phyloP scores from a whole-genome alignment of 176 grass and related monocot genomes.

The Oryza glumipatula region DNA sequence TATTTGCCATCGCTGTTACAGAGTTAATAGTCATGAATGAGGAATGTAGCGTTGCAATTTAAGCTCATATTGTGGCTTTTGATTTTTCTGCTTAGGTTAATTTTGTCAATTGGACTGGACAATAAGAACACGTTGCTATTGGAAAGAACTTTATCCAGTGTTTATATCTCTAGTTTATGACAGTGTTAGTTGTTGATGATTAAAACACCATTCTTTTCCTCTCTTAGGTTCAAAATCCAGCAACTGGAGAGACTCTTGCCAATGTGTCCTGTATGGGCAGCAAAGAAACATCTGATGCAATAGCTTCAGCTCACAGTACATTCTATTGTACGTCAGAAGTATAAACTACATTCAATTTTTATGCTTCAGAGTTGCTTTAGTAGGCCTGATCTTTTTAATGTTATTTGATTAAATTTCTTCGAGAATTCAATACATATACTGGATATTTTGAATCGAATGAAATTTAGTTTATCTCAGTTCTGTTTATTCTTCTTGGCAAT shows the following conservation, averaged over 20 bases:
- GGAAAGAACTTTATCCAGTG: neutral
- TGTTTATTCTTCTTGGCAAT: neutral
- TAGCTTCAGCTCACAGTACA: conserved; percentile 76
- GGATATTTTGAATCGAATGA: neutral
- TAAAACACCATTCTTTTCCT: neutral
- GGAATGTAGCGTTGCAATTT: neutral
- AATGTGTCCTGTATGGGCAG: conserved; percentile 85
- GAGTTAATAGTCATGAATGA: neutral
- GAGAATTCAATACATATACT: neutral
- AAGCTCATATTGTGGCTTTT: neutral
- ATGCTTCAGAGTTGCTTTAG: conserved; percentile 16
- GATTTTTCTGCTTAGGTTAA: neutral
- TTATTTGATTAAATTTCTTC: conserved; percentile 13
- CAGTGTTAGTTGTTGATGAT: neutral
- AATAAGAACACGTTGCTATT: neutral
- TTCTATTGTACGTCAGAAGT: conserved; percentile 63
- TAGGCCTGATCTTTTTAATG: neutral
- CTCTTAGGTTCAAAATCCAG: conserved; percentile 83
- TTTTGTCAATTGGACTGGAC: neutral
- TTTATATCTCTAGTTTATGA: neutral
- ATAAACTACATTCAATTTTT: conserved; percentile 20
- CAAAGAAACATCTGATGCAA: conserved; percentile 90
- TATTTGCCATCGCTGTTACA: neutral
- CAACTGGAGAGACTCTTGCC: conserved; percentile 85
- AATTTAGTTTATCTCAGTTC: neutral